Base-by-base conservation (phyloP, 2,329 filamentous ascomycete genomes). In the Trichophyton simii region DNA sequence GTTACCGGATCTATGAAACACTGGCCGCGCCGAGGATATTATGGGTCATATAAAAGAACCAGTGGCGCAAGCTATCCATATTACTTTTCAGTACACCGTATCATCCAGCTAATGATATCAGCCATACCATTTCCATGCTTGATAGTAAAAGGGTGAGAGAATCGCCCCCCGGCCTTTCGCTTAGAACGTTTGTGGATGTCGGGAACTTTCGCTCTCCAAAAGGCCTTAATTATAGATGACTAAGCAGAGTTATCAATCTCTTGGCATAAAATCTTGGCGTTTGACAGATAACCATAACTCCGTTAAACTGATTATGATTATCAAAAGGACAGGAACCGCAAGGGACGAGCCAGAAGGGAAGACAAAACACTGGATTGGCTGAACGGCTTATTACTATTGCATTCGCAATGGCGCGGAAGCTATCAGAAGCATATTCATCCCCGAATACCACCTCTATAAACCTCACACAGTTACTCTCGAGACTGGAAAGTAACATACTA, bases 401-500 rank as follows among this genome's bases (percentile, higher is more conserved):
- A 38, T 13, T 18, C n/a, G 57, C 38, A 36, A 67, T 67, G 66
- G 62, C 61, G 11, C 63, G 55, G 52, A 64, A 60, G 11, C 28
- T 60, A 48, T 46, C 60, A 13, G 63, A 66, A 9, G 54, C 31
- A 22, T 62, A 62, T 28, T 63, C 66, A 1, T 66, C 70, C 22
- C 66, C 69, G 15, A 69, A 74, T 41, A 65, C 70, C 42, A 68
- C 69, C 25, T 67, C 72, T n/a, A 69, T 78, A 46, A 76, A 72
- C 57, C 68, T 77, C 15, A 69, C 73, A 34, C 74, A 75, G 48
- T 70, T 77, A n/a, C 69, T 78, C 46, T 68, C 72, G 15, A 73
- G 76, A 34, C 71, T 78, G 25, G 75, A 76, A 62, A 68, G 75
- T 62, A 76, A 78, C 58, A 68, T 78, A 42, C 72, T 78, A 59